Evolutionary conservation across 306 rosid genomes (phyloP).

Genomic region (Nissolia schottii): DNA sequence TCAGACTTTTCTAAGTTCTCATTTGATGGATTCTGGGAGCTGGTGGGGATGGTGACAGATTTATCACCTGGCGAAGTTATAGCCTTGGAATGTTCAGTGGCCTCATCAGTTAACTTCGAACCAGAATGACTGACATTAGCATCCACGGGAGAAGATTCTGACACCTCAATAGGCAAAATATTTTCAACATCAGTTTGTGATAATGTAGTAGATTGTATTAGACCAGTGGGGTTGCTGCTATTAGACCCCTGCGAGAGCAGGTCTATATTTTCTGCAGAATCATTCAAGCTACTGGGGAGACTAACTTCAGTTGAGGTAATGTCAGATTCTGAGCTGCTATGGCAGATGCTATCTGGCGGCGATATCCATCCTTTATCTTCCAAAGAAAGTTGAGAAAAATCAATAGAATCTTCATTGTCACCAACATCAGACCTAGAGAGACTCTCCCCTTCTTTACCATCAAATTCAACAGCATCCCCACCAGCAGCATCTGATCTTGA

Average conservation of each 20-base stretch:
- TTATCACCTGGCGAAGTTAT: slow-evolving; percentile 37
- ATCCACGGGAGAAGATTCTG: slow-evolving; percentile 36
- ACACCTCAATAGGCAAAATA: slow-evolving; percentile 37
- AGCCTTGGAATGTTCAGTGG: slow-evolving; percentile 31
- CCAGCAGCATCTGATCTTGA: slow-evolving; percentile 57
- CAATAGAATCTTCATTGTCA: slow-evolving; percentile 46
- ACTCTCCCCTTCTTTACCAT: slow-evolving; percentile 62
- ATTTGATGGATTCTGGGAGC: slow-evolving; percentile 25
- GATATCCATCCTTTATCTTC: slow-evolving; percentile 89
- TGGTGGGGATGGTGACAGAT: slow-evolving; percentile 35
- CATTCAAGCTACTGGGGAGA: slow-evolving; percentile 64
- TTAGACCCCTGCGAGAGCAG: slow-evolving; percentile 42
- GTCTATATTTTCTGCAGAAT: slow-evolving; percentile 47
- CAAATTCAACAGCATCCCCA: slow-evolving; percentile 55
- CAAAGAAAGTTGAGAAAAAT: slow-evolving; percentile 50
- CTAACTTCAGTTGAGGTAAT: slow-evolving; percentile 44
- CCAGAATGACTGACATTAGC: slow-evolving; percentile 23
- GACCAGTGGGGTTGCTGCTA: slow-evolving; percentile 32
- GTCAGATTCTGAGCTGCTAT: slow-evolving; percentile 68
- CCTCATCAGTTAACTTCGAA: slow-evolving; percentile 39
- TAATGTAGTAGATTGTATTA: slow-evolving; percentile 27
- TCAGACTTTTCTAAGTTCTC: slow-evolving; percentile 36
- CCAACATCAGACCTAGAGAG: slow-evolving; percentile 49
- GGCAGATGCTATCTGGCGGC: slow-evolving; percentile 82
- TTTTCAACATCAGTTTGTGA: slow-evolving; percentile 38